Percentiles rank a stretch among this genome's conserved stretches.
Evolutionary conservation across 495 filamentous ascomycete genomes (phyloP).

Genomic region (Podospora sp.): DNA sequence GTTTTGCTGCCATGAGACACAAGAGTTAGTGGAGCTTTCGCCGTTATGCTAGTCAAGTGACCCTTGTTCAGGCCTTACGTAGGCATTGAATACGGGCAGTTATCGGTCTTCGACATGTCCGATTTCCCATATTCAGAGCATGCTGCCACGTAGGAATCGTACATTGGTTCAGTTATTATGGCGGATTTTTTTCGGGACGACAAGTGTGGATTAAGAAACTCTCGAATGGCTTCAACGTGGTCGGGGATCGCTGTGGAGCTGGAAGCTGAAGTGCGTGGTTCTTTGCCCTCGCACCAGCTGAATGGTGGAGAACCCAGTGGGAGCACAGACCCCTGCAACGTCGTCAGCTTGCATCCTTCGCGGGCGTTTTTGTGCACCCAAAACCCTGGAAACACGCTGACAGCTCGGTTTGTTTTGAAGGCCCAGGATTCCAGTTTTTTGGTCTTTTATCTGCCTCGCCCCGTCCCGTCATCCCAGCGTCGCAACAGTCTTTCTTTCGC

Average conservation of each 20-base stretch:
- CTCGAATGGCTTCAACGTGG: background rate
- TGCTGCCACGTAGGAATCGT: background rate
- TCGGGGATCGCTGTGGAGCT: background rate
- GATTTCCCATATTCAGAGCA: background rate
- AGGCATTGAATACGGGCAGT: background rate
- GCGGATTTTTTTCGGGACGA: background rate
- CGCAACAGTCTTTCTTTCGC: background rate
- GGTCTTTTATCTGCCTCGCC: background rate
- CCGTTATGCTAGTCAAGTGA: no score
- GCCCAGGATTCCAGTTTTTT: slow-evolving; percentile 1
- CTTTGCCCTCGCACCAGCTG: background rate
- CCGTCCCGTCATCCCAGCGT: background rate
- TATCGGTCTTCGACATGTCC: background rate
- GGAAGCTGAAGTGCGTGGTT: background rate
- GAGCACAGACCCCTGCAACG: slow-evolving; percentile 2
- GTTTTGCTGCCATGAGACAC: no score
- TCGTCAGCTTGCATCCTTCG: background rate
- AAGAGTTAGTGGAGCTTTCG: no score
- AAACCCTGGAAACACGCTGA: background rate
- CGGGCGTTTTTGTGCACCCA: background rate
- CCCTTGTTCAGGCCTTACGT: background rate
- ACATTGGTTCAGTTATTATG: background rate
- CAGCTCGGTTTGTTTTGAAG: slow-evolving; percentile 2
- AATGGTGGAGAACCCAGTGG: background rate
- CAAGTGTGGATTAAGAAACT: background rate